Conservation (phyloP, 2,329 filamentous ascomycete genomes). For the Fusarium nanum region DNA sequence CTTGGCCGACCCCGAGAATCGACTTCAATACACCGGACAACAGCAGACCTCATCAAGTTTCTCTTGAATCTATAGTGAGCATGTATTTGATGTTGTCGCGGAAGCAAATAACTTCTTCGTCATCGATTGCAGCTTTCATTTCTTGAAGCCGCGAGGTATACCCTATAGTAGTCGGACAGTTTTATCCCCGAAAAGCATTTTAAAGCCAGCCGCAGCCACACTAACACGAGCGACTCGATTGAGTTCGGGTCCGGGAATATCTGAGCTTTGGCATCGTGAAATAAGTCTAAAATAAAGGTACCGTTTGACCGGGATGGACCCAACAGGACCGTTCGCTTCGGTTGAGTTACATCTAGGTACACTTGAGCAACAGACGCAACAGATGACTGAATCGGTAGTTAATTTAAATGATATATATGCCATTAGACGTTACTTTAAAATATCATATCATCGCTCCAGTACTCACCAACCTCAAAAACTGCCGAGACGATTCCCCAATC, state of each 20-base stretch:
- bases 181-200: not conserved
- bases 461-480: not conserved
- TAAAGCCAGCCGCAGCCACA: not conserved
- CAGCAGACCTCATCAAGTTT: no score
- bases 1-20: not conserved
- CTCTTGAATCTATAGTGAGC: no score
- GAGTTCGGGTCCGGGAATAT: not conserved
- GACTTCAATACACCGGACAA: not conserved
- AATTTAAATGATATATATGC: not conserved
- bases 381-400: not conserved
- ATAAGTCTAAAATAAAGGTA: not conserved
- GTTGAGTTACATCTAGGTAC: not conserved
- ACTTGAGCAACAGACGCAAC: not conserved
- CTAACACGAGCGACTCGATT: not conserved
- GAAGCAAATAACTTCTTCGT: no score
- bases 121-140: no score
- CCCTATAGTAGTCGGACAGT: no score
- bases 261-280: not conserved
- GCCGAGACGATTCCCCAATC: not conserved
- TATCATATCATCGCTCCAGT: not conserved
- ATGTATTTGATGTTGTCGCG: no score
- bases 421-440: not conserved
- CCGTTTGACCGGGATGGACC: not conserved
- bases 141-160: no score
- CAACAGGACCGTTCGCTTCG: not conserved